Conservation (phyloP, 352 stramenopile genomes). For the Pythium aphanidermatum region DNA sequence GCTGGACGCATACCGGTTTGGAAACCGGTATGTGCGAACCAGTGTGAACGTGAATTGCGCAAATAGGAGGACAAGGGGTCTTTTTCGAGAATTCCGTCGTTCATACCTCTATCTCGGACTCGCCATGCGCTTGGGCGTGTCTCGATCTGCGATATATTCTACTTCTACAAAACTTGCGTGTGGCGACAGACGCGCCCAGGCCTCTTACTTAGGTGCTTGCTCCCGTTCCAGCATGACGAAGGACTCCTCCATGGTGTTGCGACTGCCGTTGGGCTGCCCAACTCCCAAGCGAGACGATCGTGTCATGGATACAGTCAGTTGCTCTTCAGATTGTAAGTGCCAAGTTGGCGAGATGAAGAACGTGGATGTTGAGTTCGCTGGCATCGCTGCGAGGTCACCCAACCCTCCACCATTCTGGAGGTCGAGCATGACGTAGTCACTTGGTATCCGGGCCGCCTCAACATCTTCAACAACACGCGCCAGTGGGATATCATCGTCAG, state of each 20-base stretch:
- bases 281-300: too few species aligned
- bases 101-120: too few species aligned
- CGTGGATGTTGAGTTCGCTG: constrained; percentile 35
- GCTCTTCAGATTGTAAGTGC: constrained; percentile 70
- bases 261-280: constrained; percentile 10
- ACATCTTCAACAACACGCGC: constrained; percentile 40
- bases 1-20: not conserved
- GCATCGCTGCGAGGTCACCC: constrained; percentile 18
- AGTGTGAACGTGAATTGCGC: not conserved
- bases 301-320: too few species aligned
- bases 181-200: too few species aligned
- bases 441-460: constrained; percentile 30
- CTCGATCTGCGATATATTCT: too few species aligned
- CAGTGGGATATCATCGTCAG: constrained; percentile 36
- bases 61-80: not conserved
- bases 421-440: constrained; percentile 81
- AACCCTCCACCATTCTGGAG: constrained; percentile 60
- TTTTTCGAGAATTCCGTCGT: not conserved
- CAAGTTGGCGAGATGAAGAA: constrained; percentile 82
- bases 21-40: too few species aligned
- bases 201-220: constrained; percentile 4
- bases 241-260: constrained; percentile 46
- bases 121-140: too few species aligned
- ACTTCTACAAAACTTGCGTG: too few species aligned
- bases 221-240: constrained; percentile 64